phyloP scores from a whole-genome alignment of 352 stramenopile genomes.

The Phytopythium chamaehyphon region DNA sequence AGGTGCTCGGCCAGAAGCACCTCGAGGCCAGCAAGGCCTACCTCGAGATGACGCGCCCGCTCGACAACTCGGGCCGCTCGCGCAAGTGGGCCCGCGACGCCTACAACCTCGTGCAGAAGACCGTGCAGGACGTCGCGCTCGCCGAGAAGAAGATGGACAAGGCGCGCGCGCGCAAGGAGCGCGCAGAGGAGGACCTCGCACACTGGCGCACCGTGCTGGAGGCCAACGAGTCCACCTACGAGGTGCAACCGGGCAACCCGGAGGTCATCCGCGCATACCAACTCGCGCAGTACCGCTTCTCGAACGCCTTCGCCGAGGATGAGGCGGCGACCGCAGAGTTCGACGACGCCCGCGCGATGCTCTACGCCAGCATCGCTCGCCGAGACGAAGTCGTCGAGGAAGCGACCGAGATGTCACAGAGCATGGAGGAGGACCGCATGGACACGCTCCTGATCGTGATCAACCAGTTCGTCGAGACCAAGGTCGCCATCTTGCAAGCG shows the following conservation, averaged over 20 bases:
- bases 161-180: slow-evolving; percentile 47
- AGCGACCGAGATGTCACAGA: slow-evolving; percentile 71
- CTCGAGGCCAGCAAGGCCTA: slow-evolving; percentile 73
- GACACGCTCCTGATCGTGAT: slow-evolving; percentile 84
- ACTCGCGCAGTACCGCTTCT: slow-evolving; percentile 53
- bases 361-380: slow-evolving; percentile 65
- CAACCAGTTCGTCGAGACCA: slow-evolving; percentile 83
- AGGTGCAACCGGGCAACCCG: slow-evolving; percentile 74
- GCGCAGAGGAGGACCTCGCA: slow-evolving; percentile 60
- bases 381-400: slow-evolving; percentile 82
- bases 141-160: slow-evolving; percentile 83
- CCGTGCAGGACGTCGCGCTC: slow-evolving; percentile 61
- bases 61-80: slow-evolving; percentile 71
- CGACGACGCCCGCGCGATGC: slow-evolving; percentile 43
- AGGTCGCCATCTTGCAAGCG: slow-evolving; percentile 73
- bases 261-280: slow-evolving; percentile 71
- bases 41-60: slow-evolving; percentile 68
- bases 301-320: slow-evolving; percentile 60
- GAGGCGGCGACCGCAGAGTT: slow-evolving; percentile 54
- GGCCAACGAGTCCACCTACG: slow-evolving; percentile 76
- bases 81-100: slow-evolving; percentile 71
- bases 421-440: slow-evolving; percentile 77
- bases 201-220: slow-evolving; percentile 75
- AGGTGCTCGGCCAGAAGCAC: slow-evolving; percentile 71
- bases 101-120: slow-evolving; percentile 79